phyloP scores from a whole-genome alignment of 306 rosid species.

The Quillaja saponaria region DNA sequence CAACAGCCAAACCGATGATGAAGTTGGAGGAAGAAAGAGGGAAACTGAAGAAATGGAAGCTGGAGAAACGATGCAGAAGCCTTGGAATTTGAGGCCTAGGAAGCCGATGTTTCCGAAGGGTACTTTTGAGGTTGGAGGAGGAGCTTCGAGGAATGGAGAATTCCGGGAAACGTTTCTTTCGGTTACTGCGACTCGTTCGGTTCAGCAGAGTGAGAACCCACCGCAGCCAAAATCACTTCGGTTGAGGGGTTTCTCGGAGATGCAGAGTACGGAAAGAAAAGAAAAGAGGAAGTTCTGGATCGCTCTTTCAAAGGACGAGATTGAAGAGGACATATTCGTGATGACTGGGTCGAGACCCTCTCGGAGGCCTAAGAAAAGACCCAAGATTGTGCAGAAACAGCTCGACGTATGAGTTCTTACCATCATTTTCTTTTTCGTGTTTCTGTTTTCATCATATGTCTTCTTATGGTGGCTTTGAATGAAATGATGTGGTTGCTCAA shows the following conservation, averaged over 20 bases:
- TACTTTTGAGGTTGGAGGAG: constrained; percentile 38
- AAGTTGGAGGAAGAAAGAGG: constrained; percentile 35
- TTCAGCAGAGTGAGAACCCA: constrained; percentile 42
- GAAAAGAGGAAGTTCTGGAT: constrained; percentile 93
- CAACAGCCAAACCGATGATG: constrained; percentile 47
- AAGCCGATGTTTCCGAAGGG: constrained; percentile 46
- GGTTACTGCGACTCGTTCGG: constrained; percentile 21
- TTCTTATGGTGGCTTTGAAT: background rate
- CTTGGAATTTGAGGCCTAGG: constrained; percentile 80
- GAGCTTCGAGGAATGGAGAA: constrained; percentile 46
- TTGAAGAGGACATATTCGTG: constrained; percentile 84
- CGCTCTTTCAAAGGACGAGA: constrained; percentile 88
- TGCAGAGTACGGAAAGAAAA: constrained; percentile 62
- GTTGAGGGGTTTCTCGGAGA: constrained; percentile 58
- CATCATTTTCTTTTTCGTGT: background rate
- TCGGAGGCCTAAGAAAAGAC: constrained; percentile 81
- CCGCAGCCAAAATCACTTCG: constrained; percentile 71
- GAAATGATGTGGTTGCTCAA: background rate
- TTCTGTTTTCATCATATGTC: background rate
- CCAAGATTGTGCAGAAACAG: constrained; percentile 89
- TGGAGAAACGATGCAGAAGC: constrained; percentile 48
- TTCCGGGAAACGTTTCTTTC: constrained; percentile 41
- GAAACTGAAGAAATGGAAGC: constrained; percentile 38
- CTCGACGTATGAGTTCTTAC: constrained; percentile 57
- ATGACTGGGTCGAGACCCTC: constrained; percentile 93